phyloP scores from a whole-genome alignment of 768 basidiomycete species.

The Sporobolomyces roseus region DNA sequence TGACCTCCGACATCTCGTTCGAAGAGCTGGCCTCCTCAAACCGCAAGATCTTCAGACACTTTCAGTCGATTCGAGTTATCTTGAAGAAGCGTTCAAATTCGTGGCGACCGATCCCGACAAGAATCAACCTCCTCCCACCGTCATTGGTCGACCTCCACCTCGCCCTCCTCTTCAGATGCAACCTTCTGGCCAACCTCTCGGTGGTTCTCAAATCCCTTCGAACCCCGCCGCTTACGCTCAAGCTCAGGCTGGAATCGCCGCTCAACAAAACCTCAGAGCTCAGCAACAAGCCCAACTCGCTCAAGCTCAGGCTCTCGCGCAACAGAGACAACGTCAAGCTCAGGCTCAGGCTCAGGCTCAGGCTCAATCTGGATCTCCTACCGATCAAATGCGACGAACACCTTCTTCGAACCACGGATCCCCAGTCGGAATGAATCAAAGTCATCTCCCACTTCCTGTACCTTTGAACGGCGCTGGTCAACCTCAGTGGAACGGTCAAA shows the following conservation, averaged over 20 bases:
- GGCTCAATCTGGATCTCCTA: conserved; percentile 8
- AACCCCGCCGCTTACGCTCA: conserved; percentile 29
- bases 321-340: conserved; percentile 20
- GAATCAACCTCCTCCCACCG: conserved; percentile 25
- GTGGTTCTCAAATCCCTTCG: neutral
- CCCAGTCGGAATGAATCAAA: conserved; percentile 1
- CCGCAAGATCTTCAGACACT: conserved; percentile 21
- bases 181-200: conserved; percentile 1
- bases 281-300: conserved; percentile 25
- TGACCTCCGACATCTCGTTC: conserved; percentile 31
- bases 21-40: conserved; percentile 34
- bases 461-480: conserved; percentile 17
- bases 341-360: conserved; percentile 1
- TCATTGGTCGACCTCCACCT: conserved; percentile 31
- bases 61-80: conserved; percentile 30
- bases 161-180: conserved; percentile 33
- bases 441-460: conserved; percentile 14
- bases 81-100: conserved; percentile 33
- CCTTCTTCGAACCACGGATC: conserved; percentile 18
- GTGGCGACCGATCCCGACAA: conserved; percentile 23
- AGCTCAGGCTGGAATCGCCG: conserved; percentile 20
- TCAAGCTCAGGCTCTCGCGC: conserved; percentile 9
- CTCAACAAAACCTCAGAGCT: conserved; percentile 18
- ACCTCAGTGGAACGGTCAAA: conserved; percentile 3
- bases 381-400: conserved; percentile 26